Base-by-base conservation (phyloP, 805 yeast genomes). In the Starmera dryadoides region DNA sequence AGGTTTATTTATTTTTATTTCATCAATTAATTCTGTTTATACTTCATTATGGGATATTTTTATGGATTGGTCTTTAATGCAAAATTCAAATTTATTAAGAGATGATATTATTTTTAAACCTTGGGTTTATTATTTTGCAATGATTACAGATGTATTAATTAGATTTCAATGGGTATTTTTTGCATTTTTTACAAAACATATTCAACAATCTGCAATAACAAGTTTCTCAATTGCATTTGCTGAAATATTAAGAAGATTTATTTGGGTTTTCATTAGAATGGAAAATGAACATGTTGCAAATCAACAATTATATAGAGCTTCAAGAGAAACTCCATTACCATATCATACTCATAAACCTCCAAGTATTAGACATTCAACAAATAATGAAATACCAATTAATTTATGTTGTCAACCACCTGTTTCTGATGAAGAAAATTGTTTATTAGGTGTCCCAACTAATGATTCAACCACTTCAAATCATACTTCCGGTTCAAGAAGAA, bases 271-370 rank as follows among this genome's bases (percentile, higher is more conserved):
- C 36, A 82, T 93, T 66, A 79, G 98, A 64, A 82, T 93, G 73
- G 98, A 93, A 51, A 93, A 93, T 60, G 98, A 93, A 59, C 98
- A 93, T 59, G 82, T 89, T 35, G 81, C 97, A 1, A 91, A 91
- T 56, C 95, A 88, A 10, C 79, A 78, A 40, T 63, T 87, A 33
- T 85, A 81, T 60, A 73, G 95, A 46, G 98, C 97, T 0, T 81
- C 94, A 9, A 77, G 94, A 42, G 96, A 91, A 44, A 66, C 86
- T 9, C 86, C 91, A 2, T 63, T 91, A 39, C 98, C 98, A 0
- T 91, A 87, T 46, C 75, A 78, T 2, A 57, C 74, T 4, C 18
- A 67, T 56, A 36, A 50, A 26, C 45, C 51, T 34, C 34, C 53
- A 37, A 16, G 68, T 65, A 21, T 32, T 21, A 26, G 34, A 33